Base-by-base conservation (phyloP, 2,329 filamentous ascomycete species). In the Fusarium guadeloupense region DNA sequence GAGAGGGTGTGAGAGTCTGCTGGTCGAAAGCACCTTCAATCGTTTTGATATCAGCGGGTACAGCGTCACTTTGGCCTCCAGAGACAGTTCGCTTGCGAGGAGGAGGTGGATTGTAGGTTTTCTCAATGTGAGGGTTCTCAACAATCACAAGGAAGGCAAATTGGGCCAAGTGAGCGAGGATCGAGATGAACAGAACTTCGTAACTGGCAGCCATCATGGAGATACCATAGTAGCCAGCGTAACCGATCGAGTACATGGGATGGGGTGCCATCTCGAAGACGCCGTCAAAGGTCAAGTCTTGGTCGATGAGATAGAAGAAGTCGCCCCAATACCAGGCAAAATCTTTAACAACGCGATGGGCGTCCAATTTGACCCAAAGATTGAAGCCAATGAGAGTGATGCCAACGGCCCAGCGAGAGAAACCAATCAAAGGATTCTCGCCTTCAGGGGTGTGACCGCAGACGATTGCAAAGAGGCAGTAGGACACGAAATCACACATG, bases 321-420 rank as follows among this genome's bases (percentile, higher is more conserved):
- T 99, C 95, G 59, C 95, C 95, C 95, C 95, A 99, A 78, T 98
- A 99, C 95, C 95, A 99, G 23, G 95, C 95, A 79, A 93, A 99
- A 77, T 99, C 95, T 77, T 98, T 98, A 73, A 99, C 95, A 43
- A 99, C 95, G 59, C 95, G 86, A 76, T 99, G 95, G 17, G 95
- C 95, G 77, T 99, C 95, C 60, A 99, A 83, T 79, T 99, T 99
- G 63, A 99, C 95, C 93, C 95, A 98, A 19, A 98, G 83, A 75
- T 98, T 99, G 84, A 99, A 98, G 54, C 91, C 83, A 62, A 99
- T 89, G 21, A 98, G 83, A 34, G 84, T 77, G 64, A 94, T 84
- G 45, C 95, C 95, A 40, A 88, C 82, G 4, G 81, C 73, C 95
- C 95, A 99, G 57, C 95, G 89, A 51, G 88, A 82, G 46, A 85